These are phyloP conservation scores for Chytriomyces sp. DNA, from an alignment of 192 early-diverging fungal genomes.

Conservation along the genomic window DNA sequence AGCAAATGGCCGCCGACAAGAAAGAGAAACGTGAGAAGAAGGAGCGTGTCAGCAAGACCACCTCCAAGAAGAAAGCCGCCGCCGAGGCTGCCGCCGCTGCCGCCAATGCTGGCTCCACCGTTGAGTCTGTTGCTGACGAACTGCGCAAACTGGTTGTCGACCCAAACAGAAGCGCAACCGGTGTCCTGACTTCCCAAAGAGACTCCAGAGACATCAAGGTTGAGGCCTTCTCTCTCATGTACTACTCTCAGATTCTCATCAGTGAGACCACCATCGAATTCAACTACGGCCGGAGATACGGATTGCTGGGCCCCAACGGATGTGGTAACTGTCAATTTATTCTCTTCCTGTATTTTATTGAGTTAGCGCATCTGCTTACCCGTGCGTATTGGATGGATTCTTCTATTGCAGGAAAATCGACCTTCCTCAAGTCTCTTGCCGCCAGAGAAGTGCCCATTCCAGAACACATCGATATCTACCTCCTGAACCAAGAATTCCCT, in stretches of 20 bases:
- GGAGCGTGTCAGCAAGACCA: constrained; percentile 31
- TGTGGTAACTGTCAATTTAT: constrained; percentile 52
- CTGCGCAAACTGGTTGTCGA: constrained; percentile 59
- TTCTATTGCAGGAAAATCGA: constrained; percentile 74
- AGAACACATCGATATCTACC: constrained; percentile 96
- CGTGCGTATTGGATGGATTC: too few relatives aligned
- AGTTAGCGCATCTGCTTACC: too few relatives aligned
- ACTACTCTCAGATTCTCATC: constrained; percentile 93
- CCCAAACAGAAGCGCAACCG: constrained; percentile 84
- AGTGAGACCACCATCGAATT: constrained; percentile 93
- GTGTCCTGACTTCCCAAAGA: constrained; percentile 88
- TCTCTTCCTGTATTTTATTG: too few relatives aligned
- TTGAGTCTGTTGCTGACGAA: constrained; percentile 41
- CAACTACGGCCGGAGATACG: constrained; percentile 98
- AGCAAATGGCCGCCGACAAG: background rate
- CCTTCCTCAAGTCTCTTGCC: constrained; percentile 91
- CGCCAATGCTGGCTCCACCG: background rate
- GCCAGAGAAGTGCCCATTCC: constrained; percentile 94
- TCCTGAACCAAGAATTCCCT: constrained; percentile 94
- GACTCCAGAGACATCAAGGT: constrained; percentile 83
- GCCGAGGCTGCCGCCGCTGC: constrained; percentile 20
- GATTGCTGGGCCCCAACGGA: constrained; percentile 94
- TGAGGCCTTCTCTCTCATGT: constrained; percentile 91
- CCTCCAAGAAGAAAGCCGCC: constrained; percentile 22
- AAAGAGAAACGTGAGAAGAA: constrained; percentile 36